phyloP scores from a whole-genome alignment of 1,284 basidiomycete species.

The Irpex sp. region DNA sequence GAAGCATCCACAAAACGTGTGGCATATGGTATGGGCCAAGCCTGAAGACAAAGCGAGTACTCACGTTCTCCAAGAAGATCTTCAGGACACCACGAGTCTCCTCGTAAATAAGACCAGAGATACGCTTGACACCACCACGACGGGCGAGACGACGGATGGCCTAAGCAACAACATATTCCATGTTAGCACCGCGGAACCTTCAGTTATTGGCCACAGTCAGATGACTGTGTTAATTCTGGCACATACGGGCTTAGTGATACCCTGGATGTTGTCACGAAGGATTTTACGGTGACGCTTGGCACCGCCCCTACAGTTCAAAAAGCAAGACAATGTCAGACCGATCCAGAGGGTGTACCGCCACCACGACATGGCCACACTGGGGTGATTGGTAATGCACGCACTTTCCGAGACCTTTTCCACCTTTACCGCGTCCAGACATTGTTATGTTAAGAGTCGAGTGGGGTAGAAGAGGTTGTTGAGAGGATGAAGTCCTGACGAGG shows the following conservation, averaged over 20 bases:
- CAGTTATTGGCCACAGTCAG: neutral
- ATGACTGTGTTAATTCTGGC: constrained; percentile 28
- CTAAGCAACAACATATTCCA: constrained; percentile 24
- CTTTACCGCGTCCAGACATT: constrained; percentile 67
- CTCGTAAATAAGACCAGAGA: constrained; percentile 82
- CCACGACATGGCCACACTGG: neutral
- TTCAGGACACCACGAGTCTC: constrained; percentile 83
- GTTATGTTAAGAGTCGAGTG: neutral
- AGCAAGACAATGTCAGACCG: neutral
- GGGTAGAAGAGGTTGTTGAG: neutral
- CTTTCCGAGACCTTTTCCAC: constrained; percentile 43
- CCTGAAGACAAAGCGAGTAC: constrained; percentile 81
- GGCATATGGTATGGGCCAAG: constrained; percentile 73
- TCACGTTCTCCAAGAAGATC: constrained; percentile 78
- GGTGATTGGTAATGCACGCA: neutral
- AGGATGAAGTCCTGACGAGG: neutral
- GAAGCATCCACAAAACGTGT: no score
- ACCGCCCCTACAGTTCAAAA: constrained; percentile 21
- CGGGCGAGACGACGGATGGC: constrained; percentile 85
- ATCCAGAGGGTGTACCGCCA: neutral
- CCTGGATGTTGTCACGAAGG: constrained; percentile 69
- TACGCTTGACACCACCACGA: constrained; percentile 84
- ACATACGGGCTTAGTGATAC: constrained; percentile 51
- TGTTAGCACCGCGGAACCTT: neutral
- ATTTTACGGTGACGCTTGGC: constrained; percentile 66